Evolutionary conservation across 176 grass and related monocot species (phyloP).

Genomic region (Elymus sibiricus): DNA sequence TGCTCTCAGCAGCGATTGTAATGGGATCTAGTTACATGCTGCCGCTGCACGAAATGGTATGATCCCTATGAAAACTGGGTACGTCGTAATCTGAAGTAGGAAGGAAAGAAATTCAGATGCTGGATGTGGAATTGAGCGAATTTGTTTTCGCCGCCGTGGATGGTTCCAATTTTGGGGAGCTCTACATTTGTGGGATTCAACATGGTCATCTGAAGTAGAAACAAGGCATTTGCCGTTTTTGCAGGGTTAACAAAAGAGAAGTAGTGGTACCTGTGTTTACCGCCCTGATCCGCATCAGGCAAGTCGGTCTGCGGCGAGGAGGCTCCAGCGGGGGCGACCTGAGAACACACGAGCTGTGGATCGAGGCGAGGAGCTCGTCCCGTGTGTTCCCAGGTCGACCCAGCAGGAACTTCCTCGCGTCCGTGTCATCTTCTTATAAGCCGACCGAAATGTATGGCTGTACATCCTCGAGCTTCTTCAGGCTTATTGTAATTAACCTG

Average conservation of each 20-base stretch:
- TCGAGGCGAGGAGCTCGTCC: neutral
- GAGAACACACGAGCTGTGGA: neutral
- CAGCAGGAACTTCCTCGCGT: neutral
- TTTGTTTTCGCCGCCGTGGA: neutral
- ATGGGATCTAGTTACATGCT: constrained; percentile 37
- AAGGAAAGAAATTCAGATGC: neutral
- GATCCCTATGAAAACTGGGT: no score
- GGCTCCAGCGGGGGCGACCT: constrained; percentile 1
- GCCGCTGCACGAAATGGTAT: no score
- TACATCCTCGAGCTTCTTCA: neutral
- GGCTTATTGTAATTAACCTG: neutral
- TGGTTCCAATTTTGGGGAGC: neutral
- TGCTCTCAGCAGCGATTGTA: constrained; percentile 47
- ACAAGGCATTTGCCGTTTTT: no score
- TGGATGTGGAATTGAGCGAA: neutral
- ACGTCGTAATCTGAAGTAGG: neutral
- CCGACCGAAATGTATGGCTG: neutral
- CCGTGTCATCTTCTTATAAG: neutral
- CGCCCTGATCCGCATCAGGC: neutral
- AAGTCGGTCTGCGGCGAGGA: neutral
- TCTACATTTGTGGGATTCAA: no score
- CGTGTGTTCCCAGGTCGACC: constrained; percentile 8
- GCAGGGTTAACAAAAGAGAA: no score
- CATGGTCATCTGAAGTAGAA: no score
- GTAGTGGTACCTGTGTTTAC: no score